phyloP scores from a whole-genome alignment of 1,284 basidiomycete species.

The Ceratobasidium sp. region DNA sequence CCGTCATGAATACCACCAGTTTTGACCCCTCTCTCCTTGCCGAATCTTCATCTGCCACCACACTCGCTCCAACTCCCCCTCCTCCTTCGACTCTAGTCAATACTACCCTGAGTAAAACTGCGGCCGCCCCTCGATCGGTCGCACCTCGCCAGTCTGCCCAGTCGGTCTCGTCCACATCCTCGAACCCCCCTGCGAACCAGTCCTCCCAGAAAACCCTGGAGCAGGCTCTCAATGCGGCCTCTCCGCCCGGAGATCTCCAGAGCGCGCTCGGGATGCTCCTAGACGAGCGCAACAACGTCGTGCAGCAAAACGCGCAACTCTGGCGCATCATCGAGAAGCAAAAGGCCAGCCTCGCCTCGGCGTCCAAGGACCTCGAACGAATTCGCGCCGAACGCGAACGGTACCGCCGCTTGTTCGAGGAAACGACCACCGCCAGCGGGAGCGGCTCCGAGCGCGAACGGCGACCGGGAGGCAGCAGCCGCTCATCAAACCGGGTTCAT shows the following conservation, averaged over 20 bases:
- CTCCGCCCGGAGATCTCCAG: slow-evolving; percentile 53
- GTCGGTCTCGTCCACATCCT: slow-evolving; percentile 24
- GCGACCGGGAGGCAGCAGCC: slow-evolving; percentile 50
- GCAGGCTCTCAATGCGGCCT: slow-evolving; percentile 42
- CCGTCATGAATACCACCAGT: slow-evolving; percentile 32
- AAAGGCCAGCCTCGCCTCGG: slow-evolving; percentile 58
- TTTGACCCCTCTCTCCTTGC: slow-evolving; percentile 39
- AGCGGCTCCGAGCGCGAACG: slow-evolving; percentile 49
- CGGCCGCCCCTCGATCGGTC: background rate
- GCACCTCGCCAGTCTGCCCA: slow-evolving; percentile 28
- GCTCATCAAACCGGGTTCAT: background rate
- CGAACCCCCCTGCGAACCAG: background rate
- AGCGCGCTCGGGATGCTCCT: slow-evolving; percentile 79
- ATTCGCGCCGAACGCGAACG: slow-evolving; percentile 80
- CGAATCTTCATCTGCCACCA: background rate
- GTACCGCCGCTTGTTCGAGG: slow-evolving; percentile 47
- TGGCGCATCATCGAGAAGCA: slow-evolving; percentile 95
- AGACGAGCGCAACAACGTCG: slow-evolving; percentile 78
- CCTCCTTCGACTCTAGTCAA: background rate
- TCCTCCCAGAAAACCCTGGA: slow-evolving; percentile 44
- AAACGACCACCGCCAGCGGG: slow-evolving; percentile 44
- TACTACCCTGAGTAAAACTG: slow-evolving; percentile 1
- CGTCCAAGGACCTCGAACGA: slow-evolving; percentile 82
- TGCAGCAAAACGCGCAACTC: slow-evolving; percentile 84
- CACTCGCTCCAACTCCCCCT: background rate